Evolutionary conservation across 106 monocot genomes (phyloP), one percentile per base, ranked within the genome.

Genomic region (Platanthera guangdongensis): DNA sequence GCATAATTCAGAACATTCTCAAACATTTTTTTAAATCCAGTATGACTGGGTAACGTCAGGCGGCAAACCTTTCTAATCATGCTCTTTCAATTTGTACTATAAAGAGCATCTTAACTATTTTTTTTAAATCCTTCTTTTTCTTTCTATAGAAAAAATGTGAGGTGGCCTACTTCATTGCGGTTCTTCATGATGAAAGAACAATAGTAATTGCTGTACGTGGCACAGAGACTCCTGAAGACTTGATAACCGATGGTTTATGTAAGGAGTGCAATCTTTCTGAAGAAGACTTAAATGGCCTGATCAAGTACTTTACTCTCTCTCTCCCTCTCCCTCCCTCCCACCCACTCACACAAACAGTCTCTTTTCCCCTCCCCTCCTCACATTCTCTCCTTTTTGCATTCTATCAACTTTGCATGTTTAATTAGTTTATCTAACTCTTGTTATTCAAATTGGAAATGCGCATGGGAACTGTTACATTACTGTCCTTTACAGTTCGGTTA

Each of bases 181-280:
- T 87, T 80, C 76, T 92, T 22, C 99, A 99, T 81, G 82, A 94
- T 72, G 46, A 77, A 75, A 92, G 71, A 75, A 75, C 90, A n/a
- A 74, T 99, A 2, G 83, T 99, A 21, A 89, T 99, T 83, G 83
- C 92, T 75, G 86, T 99, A 51, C 94, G 94, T 75, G 94, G 99
- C 28, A 99, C 99, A 9, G 99, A 99, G 73, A 94, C 99, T 68
- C 94, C 94, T 67, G 99, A 99, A 85, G 99, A 99, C 81, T 89
- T 99, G 55, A 64, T 99, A 82, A 99, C 99, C 64, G 99, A 99
- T 87, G 99, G 92, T 52, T 85, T 99, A 81, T 99, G 94, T 71
- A 86, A 86, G 67, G 94, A 94, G 21, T 89, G 94, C 49, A 19
- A 60, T 22, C 88, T 99, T 75, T 87, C 86, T 55, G 60, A 62